phyloP scores from a whole-genome alignment of 345 rosid genomes.

The Corchorus capsularis region DNA sequence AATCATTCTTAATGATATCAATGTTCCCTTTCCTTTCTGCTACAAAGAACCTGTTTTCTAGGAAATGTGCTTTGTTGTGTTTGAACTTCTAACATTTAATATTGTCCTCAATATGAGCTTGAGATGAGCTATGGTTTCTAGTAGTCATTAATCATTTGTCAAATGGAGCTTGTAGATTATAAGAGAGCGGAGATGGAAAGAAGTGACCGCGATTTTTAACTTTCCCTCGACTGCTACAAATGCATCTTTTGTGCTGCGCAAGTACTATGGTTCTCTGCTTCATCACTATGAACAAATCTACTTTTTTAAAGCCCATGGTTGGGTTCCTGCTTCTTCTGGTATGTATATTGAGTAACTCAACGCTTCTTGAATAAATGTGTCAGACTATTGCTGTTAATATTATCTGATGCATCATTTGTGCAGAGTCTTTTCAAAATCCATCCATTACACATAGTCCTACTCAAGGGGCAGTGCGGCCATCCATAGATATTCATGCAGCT shows the following conservation, averaged over 20 bases:
- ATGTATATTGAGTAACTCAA: conserved; percentile 16
- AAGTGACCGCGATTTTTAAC: conserved; percentile 90
- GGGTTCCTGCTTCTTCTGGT: conserved; percentile 57
- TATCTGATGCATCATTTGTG: conserved; percentile 16
- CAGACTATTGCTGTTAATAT: background rate
- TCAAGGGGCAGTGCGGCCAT: conserved; percentile 46
- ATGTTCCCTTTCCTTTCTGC: background rate
- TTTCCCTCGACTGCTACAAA: conserved; percentile 98
- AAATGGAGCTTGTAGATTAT: conserved; percentile 51
- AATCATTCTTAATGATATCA: background rate
- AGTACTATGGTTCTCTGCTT: conserved; percentile 83
- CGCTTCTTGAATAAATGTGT: conserved; percentile 5
- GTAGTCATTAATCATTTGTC: conserved; percentile 7
- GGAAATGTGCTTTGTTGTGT: background rate
- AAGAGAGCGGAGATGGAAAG: conserved; percentile 91
- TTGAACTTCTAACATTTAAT: background rate
- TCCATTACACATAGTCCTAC: conserved; percentile 34
- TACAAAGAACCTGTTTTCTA: no score
- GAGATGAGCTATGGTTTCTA: background rate
- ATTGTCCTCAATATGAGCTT: background rate
- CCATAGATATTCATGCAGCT: conserved; percentile 49
- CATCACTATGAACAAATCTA: conserved; percentile 79
- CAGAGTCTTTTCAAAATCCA: conserved; percentile 57
- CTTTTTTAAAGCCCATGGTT: conserved; percentile 58
- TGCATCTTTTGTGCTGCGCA: conserved; percentile 92